A percentile compares a stretch with the other conserved stretches of the same genome.
phyloP scores from a whole-genome alignment of 1,284 basidiomycete genomes.

The Fistulinella staudtii region DNA sequence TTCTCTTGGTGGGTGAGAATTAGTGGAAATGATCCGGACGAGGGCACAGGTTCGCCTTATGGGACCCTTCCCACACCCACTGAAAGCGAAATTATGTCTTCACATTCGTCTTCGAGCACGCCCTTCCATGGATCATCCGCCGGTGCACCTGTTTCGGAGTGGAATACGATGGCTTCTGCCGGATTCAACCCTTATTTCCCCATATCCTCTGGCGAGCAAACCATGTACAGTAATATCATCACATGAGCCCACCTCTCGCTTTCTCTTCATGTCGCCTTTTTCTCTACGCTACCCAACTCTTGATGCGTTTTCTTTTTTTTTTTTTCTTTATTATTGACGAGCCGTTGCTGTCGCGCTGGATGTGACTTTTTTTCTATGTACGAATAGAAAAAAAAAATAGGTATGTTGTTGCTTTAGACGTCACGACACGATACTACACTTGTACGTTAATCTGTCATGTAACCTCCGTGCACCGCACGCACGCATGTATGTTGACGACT shows the following conservation, averaged over 20 bases:
- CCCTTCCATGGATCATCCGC: constrained; percentile 37
- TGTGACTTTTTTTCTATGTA: constrained; percentile 30
- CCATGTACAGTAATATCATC: constrained; percentile 53
- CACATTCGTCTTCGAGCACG: constrained; percentile 59
- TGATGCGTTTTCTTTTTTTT: constrained; percentile 2
- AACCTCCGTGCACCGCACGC: constrained; percentile 19
- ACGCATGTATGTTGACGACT: constrained; percentile 14
- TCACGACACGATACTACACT: constrained; percentile 15
- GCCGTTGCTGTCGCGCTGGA: constrained; percentile 28
- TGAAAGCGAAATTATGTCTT: constrained; percentile 66
- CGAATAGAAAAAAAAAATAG: no score
- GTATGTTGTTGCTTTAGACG: constrained; percentile 31
- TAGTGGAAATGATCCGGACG: constrained; percentile 46
- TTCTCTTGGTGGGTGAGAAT: constrained; percentile 25
- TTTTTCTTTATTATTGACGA: constrained; percentile 22
- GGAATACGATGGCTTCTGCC: constrained; percentile 51
- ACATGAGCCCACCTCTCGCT: constrained; percentile 32
- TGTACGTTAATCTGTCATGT: constrained; percentile 36
- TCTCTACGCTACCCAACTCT: constrained; percentile 10
- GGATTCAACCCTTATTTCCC: constrained; percentile 71
- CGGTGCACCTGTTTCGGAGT: constrained; percentile 51
- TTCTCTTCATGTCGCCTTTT: background rate
- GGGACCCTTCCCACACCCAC: constrained; percentile 49
- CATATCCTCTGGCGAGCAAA: constrained; percentile 43
- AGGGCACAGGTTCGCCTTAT: constrained; percentile 36